phyloP scores from a whole-genome alignment of 1,284 basidiomycete species.

The Clitocybe nebularis region DNA sequence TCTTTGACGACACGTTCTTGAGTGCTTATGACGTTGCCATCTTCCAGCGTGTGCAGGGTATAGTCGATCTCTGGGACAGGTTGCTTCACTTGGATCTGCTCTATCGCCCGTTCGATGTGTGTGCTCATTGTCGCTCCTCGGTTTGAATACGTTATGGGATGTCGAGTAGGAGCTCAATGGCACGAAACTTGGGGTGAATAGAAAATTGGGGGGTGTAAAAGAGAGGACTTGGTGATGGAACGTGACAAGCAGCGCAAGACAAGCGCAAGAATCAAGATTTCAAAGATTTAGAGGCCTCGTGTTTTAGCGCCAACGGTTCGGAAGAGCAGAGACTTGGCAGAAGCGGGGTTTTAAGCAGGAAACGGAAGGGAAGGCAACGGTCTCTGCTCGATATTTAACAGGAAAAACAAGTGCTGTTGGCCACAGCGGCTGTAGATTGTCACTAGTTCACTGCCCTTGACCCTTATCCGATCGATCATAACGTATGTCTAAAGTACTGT shows the following conservation, averaged over 20 bases:
- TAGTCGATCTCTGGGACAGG: slow-evolving; percentile 76
- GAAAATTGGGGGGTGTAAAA: slow-evolving; percentile 7
- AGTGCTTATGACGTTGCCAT: slow-evolving; percentile 82
- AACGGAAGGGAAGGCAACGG: no score
- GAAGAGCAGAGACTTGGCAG: slow-evolving; percentile 3
- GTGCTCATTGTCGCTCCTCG: slow-evolving; percentile 19
- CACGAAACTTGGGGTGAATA: slow-evolving; percentile 2
- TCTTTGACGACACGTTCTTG: slow-evolving; percentile 86
- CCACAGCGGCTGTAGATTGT: no score
- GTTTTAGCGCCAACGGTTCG: slow-evolving; percentile 2
- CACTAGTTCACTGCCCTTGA: no score
- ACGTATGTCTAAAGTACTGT: not conserved
- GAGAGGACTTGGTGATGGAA: slow-evolving; percentile 14
- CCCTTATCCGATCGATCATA: slow-evolving; percentile 8
- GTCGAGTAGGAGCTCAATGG: slow-evolving; percentile 9
- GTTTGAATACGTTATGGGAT: not conserved
- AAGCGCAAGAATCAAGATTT: slow-evolving; percentile 2
- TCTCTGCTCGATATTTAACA: no score
- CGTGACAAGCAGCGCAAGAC: slow-evolving; percentile 15
- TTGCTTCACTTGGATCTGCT: slow-evolving; percentile 67
- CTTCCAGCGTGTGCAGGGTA: slow-evolving; percentile 85
- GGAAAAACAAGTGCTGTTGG: no score
- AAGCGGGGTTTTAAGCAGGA: slow-evolving; percentile 1
- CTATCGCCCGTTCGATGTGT: slow-evolving; percentile 72
- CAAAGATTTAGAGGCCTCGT: slow-evolving; percentile 8